phyloP scores from a whole-genome alignment of 2,329 filamentous ascomycete species.

The Exophiala sideris region DNA sequence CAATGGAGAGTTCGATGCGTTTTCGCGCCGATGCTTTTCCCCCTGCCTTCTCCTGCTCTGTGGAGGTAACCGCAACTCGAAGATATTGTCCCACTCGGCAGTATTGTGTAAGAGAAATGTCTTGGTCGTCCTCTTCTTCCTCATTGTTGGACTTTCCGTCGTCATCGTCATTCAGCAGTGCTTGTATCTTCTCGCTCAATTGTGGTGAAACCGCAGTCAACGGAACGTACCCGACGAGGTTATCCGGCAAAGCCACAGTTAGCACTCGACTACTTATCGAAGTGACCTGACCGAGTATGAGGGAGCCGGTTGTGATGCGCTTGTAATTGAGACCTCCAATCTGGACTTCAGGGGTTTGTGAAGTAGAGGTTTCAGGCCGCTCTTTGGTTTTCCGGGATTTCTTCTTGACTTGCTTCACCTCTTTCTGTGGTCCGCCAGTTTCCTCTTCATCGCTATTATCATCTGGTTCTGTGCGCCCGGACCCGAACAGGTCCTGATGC shows the following conservation, averaged over 20 bases:
- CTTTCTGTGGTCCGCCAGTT: constrained; percentile 38
- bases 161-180: constrained; percentile 58
- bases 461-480: constrained; percentile 32
- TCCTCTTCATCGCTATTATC: constrained; percentile 29
- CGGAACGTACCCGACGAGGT: constrained; percentile 82
- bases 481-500: constrained; percentile 22
- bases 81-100: constrained; percentile 86
- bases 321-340: constrained; percentile 89
- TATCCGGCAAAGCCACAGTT: constrained; percentile 83
- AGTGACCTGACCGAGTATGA: constrained; percentile 82
- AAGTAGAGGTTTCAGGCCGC: constrained; percentile 51
- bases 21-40: constrained; percentile 65
- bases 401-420: constrained; percentile 26
- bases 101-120: constrained; percentile 69
- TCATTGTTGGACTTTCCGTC: constrained; percentile 56
- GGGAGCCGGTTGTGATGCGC: constrained; percentile 79
- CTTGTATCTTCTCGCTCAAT: constrained; percentile 72
- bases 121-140: constrained; percentile 46
- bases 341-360: constrained; percentile 45
- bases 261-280: constrained; percentile 77
- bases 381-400: constrained; percentile 47
- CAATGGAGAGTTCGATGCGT: constrained; percentile 81
- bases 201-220: constrained; percentile 86
- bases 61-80: constrained; percentile 77
- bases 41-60: constrained; percentile 53